phyloP scores from a whole-genome alignment of 2,329 filamentous ascomycete species.

The Samsoniella hepiali region DNA sequence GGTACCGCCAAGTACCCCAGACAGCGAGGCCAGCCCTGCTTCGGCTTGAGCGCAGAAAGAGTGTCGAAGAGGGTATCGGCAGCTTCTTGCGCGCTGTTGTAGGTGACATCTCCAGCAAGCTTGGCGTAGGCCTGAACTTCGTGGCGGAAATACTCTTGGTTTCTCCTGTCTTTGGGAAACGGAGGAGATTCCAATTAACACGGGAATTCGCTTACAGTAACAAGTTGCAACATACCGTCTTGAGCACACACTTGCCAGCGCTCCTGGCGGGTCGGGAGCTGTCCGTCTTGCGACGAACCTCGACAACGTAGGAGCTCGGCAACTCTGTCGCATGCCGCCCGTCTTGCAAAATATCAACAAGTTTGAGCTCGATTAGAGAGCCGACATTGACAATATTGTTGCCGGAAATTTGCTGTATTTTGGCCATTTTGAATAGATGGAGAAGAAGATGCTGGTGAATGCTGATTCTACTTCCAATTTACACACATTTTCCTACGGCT shows the following conservation, averaged over 20 bases:
- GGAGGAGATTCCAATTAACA: neutral
- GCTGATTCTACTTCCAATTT: neutral
- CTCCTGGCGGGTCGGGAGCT: neutral
- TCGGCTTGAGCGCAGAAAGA: neutral
- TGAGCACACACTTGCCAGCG: constrained; percentile 3
- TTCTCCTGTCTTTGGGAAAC: constrained; percentile 2
- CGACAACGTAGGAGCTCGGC: constrained; percentile 5
- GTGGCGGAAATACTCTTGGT: constrained; percentile 2
- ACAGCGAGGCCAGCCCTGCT: constrained; percentile 6
- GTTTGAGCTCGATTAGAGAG: neutral
- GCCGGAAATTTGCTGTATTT: neutral
- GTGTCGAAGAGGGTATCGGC: neutral
- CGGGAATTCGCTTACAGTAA: neutral
- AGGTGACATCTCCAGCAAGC: neutral
- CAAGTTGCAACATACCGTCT: neutral
- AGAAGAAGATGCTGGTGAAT: neutral
- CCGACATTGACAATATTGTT: constrained; percentile 5
- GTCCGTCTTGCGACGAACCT: constrained; percentile 6
- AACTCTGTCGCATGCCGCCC: neutral
- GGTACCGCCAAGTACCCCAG: constrained; percentile 5
- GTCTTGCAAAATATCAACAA: constrained; percentile 7
- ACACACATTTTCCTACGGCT: neutral
- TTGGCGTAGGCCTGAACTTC: constrained; percentile 2
- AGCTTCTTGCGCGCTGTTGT: constrained; percentile 2
- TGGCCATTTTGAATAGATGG: neutral